phyloP scores from a whole-genome alignment of 768 basidiomycete species.

The Trametes villosa region DNA sequence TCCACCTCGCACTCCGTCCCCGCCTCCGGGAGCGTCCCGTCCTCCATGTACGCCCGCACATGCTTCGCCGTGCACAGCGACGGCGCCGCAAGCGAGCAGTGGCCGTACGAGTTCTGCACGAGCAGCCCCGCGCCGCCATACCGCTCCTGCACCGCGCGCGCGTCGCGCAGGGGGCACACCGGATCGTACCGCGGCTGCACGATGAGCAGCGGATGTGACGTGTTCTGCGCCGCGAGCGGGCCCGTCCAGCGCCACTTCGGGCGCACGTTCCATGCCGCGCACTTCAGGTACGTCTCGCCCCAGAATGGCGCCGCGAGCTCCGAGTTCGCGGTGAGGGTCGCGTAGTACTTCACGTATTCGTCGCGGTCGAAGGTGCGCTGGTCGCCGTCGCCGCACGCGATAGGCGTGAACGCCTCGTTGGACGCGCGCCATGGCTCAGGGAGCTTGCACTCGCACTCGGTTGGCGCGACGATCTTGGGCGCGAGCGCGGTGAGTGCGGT shows the following conservation, averaged over 20 bases:
- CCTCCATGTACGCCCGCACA: conserved; percentile 22
- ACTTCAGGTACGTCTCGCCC: conserved; percentile 20
- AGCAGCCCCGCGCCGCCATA: conserved; percentile 24
- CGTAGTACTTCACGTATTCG: conserved; percentile 3
- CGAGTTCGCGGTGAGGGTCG: neutral
- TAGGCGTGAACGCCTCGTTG: conserved; percentile 19
- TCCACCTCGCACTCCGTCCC: conserved; percentile 28
- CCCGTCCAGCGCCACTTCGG: conserved; percentile 26
- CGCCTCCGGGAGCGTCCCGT: conserved; percentile 25
- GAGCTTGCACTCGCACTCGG: conserved; percentile 18
- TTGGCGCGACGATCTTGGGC: conserved; percentile 10
- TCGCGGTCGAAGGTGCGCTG: neutral
- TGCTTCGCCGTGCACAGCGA: conserved; percentile 29
- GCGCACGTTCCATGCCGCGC: conserved; percentile 25
- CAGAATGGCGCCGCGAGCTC: conserved; percentile 20
- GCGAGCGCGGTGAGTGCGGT: conserved; percentile 16
- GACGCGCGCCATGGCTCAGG: neutral
- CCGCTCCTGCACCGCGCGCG: conserved; percentile 20
- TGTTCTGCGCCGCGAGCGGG: conserved; percentile 21
- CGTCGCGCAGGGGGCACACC: conserved; percentile 27
- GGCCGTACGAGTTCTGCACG: conserved; percentile 27
- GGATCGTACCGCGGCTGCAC: conserved; percentile 27
- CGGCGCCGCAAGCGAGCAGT: conserved; percentile 26
- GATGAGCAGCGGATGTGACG: conserved; percentile 25
- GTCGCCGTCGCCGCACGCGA: conserved; percentile 24